A percentile compares a stretch with the other conserved stretches of the same genome.
These are phyloP conservation scores for Mortierella antarctica DNA, from an alignment of 192 early-diverging fungal species.

Conservation along the genomic window DNA sequence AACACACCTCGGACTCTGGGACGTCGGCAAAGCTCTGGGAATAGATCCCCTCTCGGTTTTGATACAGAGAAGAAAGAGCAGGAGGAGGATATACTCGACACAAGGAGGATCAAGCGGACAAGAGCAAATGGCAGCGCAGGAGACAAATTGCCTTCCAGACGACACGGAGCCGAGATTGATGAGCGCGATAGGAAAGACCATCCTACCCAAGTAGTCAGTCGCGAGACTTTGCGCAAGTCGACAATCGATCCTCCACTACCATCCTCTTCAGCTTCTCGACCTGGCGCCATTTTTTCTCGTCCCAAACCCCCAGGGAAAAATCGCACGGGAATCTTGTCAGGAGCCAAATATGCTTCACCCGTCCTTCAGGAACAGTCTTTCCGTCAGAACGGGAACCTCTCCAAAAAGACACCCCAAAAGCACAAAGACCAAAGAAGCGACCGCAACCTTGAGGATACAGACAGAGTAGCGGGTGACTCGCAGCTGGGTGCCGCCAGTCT, in stretches of 20 bases:
- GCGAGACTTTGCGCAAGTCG: background rate
- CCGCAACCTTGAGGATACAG: background rate
- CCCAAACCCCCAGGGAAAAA: slow-evolving; percentile 36
- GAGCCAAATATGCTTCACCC: background rate
- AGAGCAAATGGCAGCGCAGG: background rate
- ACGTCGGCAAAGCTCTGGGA: background rate
- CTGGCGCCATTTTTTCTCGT: background rate
- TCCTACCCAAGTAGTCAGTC: background rate
- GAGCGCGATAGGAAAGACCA: background rate
- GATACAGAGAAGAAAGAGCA: too few relatives aligned
- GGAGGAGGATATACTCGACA: background rate
- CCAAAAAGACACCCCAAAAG: too few relatives aligned
- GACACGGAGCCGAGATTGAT: background rate
- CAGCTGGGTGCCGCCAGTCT: slow-evolving; percentile 15
- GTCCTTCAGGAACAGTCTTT: background rate
- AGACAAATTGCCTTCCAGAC: too few relatives aligned
- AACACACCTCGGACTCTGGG: background rate
- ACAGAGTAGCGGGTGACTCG: background rate
- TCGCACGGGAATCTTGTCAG: background rate
- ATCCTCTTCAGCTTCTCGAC: background rate
- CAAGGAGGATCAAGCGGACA: slow-evolving; percentile 12
- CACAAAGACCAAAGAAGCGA: too few relatives aligned
- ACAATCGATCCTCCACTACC: background rate
- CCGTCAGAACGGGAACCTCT: too few relatives aligned
- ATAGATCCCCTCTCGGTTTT: too few relatives aligned